Base-by-base conservation (phyloP, 106 monocot genomes). In the Allium cepa region DNA sequence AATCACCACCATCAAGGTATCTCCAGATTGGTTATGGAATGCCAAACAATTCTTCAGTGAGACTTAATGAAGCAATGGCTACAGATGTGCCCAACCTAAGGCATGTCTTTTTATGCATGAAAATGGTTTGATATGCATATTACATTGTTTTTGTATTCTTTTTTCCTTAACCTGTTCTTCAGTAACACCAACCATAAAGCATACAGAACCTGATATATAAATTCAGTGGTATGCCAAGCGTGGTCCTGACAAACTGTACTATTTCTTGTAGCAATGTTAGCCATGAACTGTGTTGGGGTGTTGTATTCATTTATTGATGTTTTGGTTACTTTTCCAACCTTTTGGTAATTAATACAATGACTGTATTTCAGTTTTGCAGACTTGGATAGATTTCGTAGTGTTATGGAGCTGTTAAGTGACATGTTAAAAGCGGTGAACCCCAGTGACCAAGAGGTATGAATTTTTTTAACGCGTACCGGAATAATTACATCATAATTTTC, bases 351-450 rank as follows among this genome's bases (percentile, higher is more conserved):
- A 36, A 36, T 36, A 36, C 36, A 5, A 36, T 63, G 77, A 11
- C 4, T 57, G 4, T 47, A 47, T 57, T 77, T 72, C 81, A 95
- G 95, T 67, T 71, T 85, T 46, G 67, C 83, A 17, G 91, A 95
- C 50, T 61, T 95, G 77, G 83, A 83, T 57, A 70, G 88, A 49
- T 84, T 91, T 52, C 73, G 69, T 52, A 66, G 77, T 53, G 79
- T 82, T 46, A 82, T 76, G 77, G 95, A 91, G 60, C 81, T 95
- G 66, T 69, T 95, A 70, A 74, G 70, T 58, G 95, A 95, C 28
- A 95, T 95, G 95, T 75, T 95, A 50, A 88, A 85, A 86, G 95
- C 88, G 71, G 79, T 90, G 18, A 78, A 91, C 62, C 85, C 73
- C 57, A 65, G 72, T 73, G 91, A 91, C 69, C 67, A 53, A 7